phyloP scores from a whole-genome alignment of 352 stramenopile species.

The Globisporangium spiculum region DNA sequence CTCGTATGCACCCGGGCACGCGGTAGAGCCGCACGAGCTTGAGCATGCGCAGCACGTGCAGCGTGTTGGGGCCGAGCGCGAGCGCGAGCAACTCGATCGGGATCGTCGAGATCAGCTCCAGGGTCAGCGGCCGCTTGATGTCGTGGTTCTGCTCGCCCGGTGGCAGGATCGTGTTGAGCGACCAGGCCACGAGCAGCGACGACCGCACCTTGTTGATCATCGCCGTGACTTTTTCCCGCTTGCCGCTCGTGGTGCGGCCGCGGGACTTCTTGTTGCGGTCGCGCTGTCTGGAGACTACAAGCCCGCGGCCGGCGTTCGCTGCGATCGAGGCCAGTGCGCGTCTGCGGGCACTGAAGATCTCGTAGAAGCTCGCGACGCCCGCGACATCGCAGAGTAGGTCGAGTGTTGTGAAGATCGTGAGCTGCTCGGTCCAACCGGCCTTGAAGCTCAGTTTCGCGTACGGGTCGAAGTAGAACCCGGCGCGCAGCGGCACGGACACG shows the following conservation, averaged over 20 bases:
- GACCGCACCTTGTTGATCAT: slow-evolving; percentile 27
- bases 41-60: slow-evolving; percentile 51
- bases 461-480: slow-evolving; percentile 43
- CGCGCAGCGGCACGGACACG: slow-evolving; percentile 35
- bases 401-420: slow-evolving; percentile 45
- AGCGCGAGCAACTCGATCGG: slow-evolving; percentile 51
- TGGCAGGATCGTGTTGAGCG: slow-evolving; percentile 63
- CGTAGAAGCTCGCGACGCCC: slow-evolving; percentile 38
- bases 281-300: slow-evolving; percentile 22
- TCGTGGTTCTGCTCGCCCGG: slow-evolving; percentile 21
- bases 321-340: slow-evolving; percentile 40
- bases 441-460: slow-evolving; percentile 17
- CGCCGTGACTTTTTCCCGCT: slow-evolving; percentile 5
- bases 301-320: slow-evolving; percentile 14
- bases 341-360: slow-evolving; percentile 46
- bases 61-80: slow-evolving; percentile 38
- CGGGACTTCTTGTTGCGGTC: slow-evolving; percentile 3
- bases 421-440: slow-evolving; percentile 36
- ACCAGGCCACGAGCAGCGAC: slow-evolving; percentile 47
- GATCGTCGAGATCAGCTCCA: slow-evolving; percentile 47
- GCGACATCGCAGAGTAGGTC: slow-evolving; percentile 53
- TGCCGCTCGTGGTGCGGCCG: not conserved
- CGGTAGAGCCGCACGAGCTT: slow-evolving; percentile 63
- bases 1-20: slow-evolving; percentile 34
- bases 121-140: slow-evolving; percentile 35